Base-by-base conservation (phyloP, 2,329 filamentous ascomycete genomes). In the Pleurostoma richardsiae region DNA sequence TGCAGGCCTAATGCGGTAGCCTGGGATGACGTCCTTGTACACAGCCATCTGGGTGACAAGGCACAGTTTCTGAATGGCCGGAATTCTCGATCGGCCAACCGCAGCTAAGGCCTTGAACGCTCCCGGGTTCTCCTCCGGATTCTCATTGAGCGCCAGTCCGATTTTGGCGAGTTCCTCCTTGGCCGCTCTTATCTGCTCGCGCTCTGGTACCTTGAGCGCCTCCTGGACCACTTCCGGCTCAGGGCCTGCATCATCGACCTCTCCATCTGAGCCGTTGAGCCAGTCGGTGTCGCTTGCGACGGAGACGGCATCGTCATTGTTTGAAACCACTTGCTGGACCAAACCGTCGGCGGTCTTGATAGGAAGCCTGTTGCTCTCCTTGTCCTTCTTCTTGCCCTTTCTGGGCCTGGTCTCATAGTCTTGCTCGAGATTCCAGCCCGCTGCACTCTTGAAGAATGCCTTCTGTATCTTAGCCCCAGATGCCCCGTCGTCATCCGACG, bases 1-100 rank as follows among this genome's bases (percentile, higher is more conserved):
- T 4, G 90, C 72, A 1, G 90, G 87, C 19, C 94, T 85, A 71
- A 99, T 97, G 50, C 94, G 80, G 65, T 99, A 99, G 27, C 94
- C 94, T 0, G 94, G 94, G 49, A 99, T 97, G 41, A 96, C 80
- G 66, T 97, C 94, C 65, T 92, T 96, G 74, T 92, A 99, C 10
- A 97, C 83, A 1, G 91, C 81, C 63, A 94, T 78, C 67, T 96
- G 91, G 27, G 94, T 90, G 42, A 85, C 88, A 53, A 99, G 72
- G 5, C 88, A 85, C 50, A 99, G 76, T 67, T 95, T 96, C 70
- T 88, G 85, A 44, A 99, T 84, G 2, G 86, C 83, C 10, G 79
- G 66, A 52, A 91, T 83, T 10, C 75, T 74, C 6, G 86, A 85
- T 46, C 83, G 75, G 26, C 85, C 85, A 55, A 95, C 80, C 57